Base-by-base conservation (phyloP, 2,329 filamentous ascomycete genomes). In the Gnomoniopsis smithogilvyi region DNA sequence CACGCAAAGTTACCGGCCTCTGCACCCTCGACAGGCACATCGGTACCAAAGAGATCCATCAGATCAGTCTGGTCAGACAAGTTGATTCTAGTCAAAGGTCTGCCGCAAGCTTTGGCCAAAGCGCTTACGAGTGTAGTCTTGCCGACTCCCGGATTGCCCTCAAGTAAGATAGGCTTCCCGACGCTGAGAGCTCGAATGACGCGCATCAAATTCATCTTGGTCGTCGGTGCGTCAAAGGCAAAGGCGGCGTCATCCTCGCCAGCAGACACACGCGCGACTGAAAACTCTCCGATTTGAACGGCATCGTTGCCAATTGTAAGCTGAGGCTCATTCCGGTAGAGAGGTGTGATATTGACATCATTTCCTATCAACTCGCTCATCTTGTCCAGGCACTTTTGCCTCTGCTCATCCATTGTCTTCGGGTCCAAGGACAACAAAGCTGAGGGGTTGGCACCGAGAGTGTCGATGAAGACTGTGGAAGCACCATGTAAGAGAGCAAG, bases 61-160 rank as follows among this genome's bases (percentile, higher is more conserved):
- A 99, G 78, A 73, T 99, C 95, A 0, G 96, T 99, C 74, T 99
- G 95, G 67, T 99, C 95, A 0, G 95, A 98, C 61, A 99, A 79
- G 69, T 99, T 99, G 74, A 99, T 97, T 67, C 95, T 85, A 0
- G 92, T 96, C 63, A 99, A 76, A 8, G 90, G 89, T 62, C 88
- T 88, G 6, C 93, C 92, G 64, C 91, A 89, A 3, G 88, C 87
- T 65, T 84, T 83, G 1, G 96, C 90, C 49, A 99, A 79, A 0
- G 95, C 93, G 49, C 89, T 88, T 22, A 99, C 86, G 15, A 99
- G 81, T 1, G 94, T 96, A 0, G 95, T 99, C 77, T 99, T 99
- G 58, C 95, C 95, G 22, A 99, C 95, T 70, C 95, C 95, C n/a
- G 95, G 95, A 66, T 91, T 97, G 38, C 96, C 95, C 76, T 99